Evolutionary conservation across 768 basidiomycete species (phyloP).

Genomic region (Mycena galericulata): DNA sequence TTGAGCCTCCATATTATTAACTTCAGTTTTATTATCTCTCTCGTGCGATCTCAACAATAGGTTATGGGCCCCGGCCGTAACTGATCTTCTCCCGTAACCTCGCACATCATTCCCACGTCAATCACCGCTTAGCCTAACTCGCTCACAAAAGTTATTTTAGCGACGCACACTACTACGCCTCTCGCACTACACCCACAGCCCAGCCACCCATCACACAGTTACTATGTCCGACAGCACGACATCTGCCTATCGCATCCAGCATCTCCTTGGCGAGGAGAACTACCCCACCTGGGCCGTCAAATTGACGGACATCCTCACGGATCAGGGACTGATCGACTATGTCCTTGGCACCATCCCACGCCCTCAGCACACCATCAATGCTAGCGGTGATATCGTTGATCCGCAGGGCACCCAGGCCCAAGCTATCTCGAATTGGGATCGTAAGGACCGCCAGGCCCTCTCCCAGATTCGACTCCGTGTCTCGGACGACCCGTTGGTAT

Average conservation of each 20-base stretch:
- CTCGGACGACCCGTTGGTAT: conserved; percentile 9
- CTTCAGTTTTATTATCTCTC: background rate
- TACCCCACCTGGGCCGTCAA: conserved; percentile 37
- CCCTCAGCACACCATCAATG: background rate
- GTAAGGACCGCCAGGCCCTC: conserved; percentile 44
- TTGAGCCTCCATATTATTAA: background rate
- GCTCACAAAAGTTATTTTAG: background rate
- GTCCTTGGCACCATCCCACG: background rate
- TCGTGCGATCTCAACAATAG: conserved; percentile 11
- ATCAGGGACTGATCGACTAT: conserved; percentile 30
- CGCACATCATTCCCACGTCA: background rate
- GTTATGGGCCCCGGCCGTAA: conserved; percentile 20
- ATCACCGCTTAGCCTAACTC: background rate
- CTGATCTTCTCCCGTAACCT: conserved; percentile 1
- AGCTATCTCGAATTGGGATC: too few relatives aligned
- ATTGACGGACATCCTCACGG: conserved; percentile 35
- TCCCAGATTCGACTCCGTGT: conserved; percentile 41
- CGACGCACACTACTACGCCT: conserved; percentile 10
- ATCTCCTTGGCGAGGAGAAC: conserved; percentile 30
- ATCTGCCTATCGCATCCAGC: conserved; percentile 13
- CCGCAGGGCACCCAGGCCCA: conserved; percentile 14
- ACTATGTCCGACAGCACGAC: too few relatives aligned
- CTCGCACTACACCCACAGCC: too few relatives aligned
- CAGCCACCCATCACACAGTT: too few relatives aligned
- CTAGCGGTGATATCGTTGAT: background rate